Base-by-base conservation (phyloP, 2,329 filamentous ascomycete species). In the Aureobasidium sp. region DNA sequence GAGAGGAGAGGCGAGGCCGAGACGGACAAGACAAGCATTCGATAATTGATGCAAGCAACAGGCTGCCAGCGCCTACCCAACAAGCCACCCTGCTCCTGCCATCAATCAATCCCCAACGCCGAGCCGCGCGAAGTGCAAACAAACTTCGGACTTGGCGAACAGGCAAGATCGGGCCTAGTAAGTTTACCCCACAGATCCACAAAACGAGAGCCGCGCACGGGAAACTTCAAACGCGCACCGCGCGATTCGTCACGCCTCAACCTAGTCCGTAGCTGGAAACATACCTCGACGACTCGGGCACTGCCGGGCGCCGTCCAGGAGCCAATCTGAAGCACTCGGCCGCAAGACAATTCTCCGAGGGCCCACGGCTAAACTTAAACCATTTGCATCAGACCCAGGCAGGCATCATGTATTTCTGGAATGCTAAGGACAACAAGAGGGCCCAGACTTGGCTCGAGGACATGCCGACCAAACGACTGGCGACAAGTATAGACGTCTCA, bases 101-200 rank as follows among this genome's bases (percentile, higher is more conserved):
- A 31, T 23, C 27, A 23, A 27, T 27, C 33, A 21, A 5, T 27
- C 45, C 45, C 21, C 49, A 15, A 45, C 42, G 23, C 50, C 50
- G 33, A 58, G 43, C 55, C 55, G 55, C 43, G 31, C 55, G 42
- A 38, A 29, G 55, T 47, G 15, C 31, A 31, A 49, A 58, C 42
- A 58, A 38, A 47, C 43, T 58, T 58, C 55, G 43, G 31, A 47
- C 55, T 58, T 49, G 55, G 55, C 55, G 6, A 21, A 46, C 6
- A 8, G 13, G 33, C 23, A 17, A 23, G 35, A 55, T 55, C 51
- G 27, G 38, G 38, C 10, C 38, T 23, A 29, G 27, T 19, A 13
- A n/a, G n/a, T 37, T 3, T 46, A 45, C 53, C 53, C 53, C 53
- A 57, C 53, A 57, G 29, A 37, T 55, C 9, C 27, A 8, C 27